Evolutionary conservation across 2,329 filamentous ascomycete genomes (phyloP).

Genomic region (Chaetomium sp.): DNA sequence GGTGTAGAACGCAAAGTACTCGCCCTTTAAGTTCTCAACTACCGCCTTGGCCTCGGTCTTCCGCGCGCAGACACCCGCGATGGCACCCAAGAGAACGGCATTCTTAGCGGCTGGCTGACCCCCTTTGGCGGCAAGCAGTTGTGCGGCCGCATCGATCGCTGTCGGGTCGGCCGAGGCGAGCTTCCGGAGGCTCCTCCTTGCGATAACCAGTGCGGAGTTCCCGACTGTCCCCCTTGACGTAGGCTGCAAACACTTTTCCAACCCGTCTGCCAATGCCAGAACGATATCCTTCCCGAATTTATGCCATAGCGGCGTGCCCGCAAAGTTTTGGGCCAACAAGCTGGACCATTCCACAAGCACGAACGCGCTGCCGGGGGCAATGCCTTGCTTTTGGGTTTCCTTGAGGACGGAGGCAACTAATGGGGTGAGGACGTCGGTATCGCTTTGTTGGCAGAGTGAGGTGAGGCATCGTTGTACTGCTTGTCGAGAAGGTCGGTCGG

Average conservation of each 20-base stretch:
- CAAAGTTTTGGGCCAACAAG: slow-evolving; percentile 66
- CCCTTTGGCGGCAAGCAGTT: slow-evolving; percentile 62
- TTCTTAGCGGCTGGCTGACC: slow-evolving; percentile 60
- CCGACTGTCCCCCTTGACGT: slow-evolving; percentile 57
- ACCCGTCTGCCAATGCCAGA: slow-evolving; percentile 60
- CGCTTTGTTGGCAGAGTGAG: slow-evolving; percentile 50
- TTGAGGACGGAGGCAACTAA: slow-evolving; percentile 61
- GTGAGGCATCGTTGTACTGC: slow-evolving; percentile 76
- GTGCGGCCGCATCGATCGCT: slow-evolving; percentile 56
- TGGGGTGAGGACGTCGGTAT: slow-evolving; percentile 53
- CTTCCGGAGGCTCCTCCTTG: slow-evolving; percentile 71
- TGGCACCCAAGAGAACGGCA: slow-evolving; percentile 71
- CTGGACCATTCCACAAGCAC: slow-evolving; percentile 88
- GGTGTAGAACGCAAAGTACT: slow-evolving; percentile 75
- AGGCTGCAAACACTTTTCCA: slow-evolving; percentile 72
- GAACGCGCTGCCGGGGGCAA: slow-evolving; percentile 76
- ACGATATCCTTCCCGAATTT: slow-evolving; percentile 60
- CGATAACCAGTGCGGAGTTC: slow-evolving; percentile 68
- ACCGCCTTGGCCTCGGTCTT: slow-evolving; percentile 55
- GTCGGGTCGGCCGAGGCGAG: slow-evolving; percentile 57
- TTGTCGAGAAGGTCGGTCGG: slow-evolving; percentile 75
- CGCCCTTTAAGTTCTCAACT: slow-evolving; percentile 59
- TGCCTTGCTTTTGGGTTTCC: slow-evolving; percentile 69
- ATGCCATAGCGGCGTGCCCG: slow-evolving; percentile 56
- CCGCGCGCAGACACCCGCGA: slow-evolving; percentile 79